phyloP scores from a whole-genome alignment of 2,329 filamentous ascomycete genomes.

The Fusarium sp. region DNA sequence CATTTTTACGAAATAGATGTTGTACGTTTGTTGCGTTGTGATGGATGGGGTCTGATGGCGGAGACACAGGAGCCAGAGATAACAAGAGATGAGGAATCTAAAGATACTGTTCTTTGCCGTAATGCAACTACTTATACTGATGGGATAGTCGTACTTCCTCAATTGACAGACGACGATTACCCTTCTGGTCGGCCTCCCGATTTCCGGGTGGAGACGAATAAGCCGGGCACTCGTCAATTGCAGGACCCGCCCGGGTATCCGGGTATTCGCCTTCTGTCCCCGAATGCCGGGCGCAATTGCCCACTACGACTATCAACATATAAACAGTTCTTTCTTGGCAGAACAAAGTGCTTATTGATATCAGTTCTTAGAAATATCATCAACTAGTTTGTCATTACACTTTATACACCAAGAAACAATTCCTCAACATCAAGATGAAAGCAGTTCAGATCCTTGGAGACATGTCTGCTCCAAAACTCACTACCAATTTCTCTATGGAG shows the following conservation, averaged over 20 bases:
- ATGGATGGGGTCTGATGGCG: no score
- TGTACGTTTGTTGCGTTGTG: rapidly evolving
- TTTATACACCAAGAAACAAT: rapidly evolving
- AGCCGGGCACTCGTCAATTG: no score
- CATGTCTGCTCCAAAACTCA: conserved; percentile 29
- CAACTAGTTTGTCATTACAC: rapidly evolving
- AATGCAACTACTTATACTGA: not conserved
- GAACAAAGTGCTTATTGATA: rapidly evolving
- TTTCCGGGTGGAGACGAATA: no score
- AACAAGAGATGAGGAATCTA: rapidly evolving
- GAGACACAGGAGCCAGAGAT: no score
- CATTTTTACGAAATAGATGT: not conserved
- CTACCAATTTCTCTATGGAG: conserved; percentile 19
- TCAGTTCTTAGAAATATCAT: not conserved
- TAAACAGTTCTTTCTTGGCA: not conserved
- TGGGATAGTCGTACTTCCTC: rapidly evolving
- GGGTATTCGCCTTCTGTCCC: not conserved
- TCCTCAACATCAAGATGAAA: conserved; percentile 41
- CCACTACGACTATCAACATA: not conserved
- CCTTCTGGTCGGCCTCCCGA: not conserved
- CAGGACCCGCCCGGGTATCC: conserved; percentile 4
- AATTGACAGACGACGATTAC: not conserved
- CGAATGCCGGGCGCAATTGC: no score
- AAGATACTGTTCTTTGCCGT: no score
- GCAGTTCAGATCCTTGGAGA: conserved; percentile 48